Conservation (phyloP, 2,329 filamentous ascomycete genomes). For the Lomentospora prolificans region DNA sequence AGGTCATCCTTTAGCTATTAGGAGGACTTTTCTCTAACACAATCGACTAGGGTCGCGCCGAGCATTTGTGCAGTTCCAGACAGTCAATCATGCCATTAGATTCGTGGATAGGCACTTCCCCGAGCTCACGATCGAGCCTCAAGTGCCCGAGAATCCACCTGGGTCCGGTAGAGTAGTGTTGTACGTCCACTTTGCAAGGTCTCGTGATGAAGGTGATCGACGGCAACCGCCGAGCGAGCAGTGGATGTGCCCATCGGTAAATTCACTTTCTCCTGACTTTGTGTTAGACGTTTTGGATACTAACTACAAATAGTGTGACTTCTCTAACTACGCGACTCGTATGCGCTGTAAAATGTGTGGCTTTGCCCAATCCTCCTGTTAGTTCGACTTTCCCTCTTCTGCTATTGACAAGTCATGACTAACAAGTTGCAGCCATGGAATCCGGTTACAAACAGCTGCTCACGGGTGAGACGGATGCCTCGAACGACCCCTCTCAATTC, state of each 20-base stretch:
- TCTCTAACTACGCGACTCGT: conserved; percentile 28
- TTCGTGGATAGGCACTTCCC: conserved; percentile 35
- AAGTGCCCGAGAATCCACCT: conserved; percentile 26
- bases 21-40: conserved; percentile 11
- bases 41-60: conserved; percentile 25
- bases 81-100: conserved; percentile 27
- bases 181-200: conserved; percentile 31
- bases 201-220: conserved; percentile 24
- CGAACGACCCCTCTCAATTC: conserved; percentile 59
- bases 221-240: conserved; percentile 16
- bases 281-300: neutral
- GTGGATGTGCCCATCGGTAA: conserved; percentile 26
- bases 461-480: conserved; percentile 38
- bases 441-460: conserved; percentile 21
- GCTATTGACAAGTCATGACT: neutral
- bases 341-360: conserved; percentile 28
- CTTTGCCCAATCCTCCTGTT: conserved; percentile 6
- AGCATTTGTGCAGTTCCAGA: conserved; percentile 32
- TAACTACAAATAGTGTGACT: conserved; percentile 25
- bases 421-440: neutral
- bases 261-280: conserved; percentile 7
- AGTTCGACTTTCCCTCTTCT: neutral
- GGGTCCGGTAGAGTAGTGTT: conserved; percentile 24
- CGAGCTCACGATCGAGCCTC: conserved; percentile 25
- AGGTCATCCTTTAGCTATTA: neutral